phyloP scores from a whole-genome alignment of 2,329 filamentous ascomycete genomes.

The Scopulariopsis brevicaulis region DNA sequence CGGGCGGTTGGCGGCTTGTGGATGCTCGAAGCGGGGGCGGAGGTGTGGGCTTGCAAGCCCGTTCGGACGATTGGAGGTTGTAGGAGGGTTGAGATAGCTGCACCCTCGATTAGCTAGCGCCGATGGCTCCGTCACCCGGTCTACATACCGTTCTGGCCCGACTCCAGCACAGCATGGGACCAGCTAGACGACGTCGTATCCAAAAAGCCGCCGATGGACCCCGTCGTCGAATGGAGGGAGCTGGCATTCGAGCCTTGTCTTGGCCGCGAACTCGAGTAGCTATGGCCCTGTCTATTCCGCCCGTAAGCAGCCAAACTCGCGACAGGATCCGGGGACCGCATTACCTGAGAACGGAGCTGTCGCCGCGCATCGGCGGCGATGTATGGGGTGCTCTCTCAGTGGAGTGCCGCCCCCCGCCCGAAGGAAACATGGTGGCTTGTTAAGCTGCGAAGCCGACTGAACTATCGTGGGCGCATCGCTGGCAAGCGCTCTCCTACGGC shows the following conservation, averaged over 20 bases:
- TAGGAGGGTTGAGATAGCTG: constrained; percentile 87
- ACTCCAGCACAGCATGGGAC: constrained; percentile 51
- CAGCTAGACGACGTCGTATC: constrained; percentile 53
- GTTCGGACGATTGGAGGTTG: constrained; percentile 85
- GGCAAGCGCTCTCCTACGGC: constrained; percentile 8
- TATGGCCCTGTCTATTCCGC: constrained; percentile 28
- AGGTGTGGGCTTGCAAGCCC: constrained; percentile 69
- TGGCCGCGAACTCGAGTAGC: constrained; percentile 26
- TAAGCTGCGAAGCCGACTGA: constrained; percentile 12
- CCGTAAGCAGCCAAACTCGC: neutral
- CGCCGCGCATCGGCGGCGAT: constrained; percentile 35
- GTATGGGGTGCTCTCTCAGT: constrained; percentile 52
- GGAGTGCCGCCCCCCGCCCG: constrained; percentile 48
- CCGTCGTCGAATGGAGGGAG: constrained; percentile 58
- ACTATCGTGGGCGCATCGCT: constrained; percentile 41
- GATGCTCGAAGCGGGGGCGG: constrained; percentile 54
- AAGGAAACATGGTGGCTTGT: constrained; percentile 44
- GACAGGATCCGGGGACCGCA: neutral
- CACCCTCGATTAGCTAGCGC: neutral
- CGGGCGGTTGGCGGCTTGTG: constrained; percentile 75
- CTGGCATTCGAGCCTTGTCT: constrained; percentile 77
- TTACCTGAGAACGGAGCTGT: constrained; percentile 50
- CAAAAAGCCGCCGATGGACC: constrained; percentile 60
- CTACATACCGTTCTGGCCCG: constrained; percentile 66
- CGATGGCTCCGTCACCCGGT: neutral